These are phyloP conservation scores for Debaryomyces sp. DNA, from an alignment of 1,139 yeast genomes.

Conservation along the genomic window DNA sequence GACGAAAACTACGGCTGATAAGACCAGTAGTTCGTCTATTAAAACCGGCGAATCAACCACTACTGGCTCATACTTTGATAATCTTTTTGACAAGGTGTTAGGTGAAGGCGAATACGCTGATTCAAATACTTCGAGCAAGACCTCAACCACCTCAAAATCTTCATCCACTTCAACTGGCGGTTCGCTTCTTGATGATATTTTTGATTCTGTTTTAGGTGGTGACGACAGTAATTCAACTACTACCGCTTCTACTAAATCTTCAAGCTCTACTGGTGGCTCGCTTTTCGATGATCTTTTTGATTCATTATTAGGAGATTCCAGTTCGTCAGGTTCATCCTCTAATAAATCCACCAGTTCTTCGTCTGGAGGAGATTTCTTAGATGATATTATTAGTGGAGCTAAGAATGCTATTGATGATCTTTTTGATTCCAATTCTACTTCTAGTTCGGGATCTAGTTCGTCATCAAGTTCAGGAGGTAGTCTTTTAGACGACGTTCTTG, in stretches of 20 bases:
- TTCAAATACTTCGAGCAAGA: conserved; percentile 2
- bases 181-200: conserved; percentile 14
- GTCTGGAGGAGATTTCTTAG: conserved; percentile 3
- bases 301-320: conserved; percentile 7
- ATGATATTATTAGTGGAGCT: conserved; percentile 3
- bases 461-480: conserved; percentile 9
- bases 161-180: conserved; percentile 8
- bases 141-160: conserved; percentile 6
- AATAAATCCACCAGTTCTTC: background rate
- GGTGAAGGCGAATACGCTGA: conserved; percentile 2
- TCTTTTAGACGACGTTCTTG: conserved; percentile 15
- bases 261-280: conserved; percentile 10
- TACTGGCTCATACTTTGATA: conserved; percentile 15
- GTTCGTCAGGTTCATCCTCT: conserved; percentile 1
- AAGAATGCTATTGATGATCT: conserved; percentile 4
- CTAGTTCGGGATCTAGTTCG: conserved; percentile 2
- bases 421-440: background rate
- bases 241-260: conserved; percentile 5
- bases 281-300: conserved; percentile 13
- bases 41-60: background rate
- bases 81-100: conserved; percentile 9
- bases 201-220: conserved; percentile 11
- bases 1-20: background rate
- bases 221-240: conserved; percentile 2
- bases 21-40: background rate